Percentiles rank a stretch among this genome's conserved stretches.
Conservation (phyloP, 2,329 filamentous ascomycete genomes). For the Nothophaeocryptopus gaeumannii region DNA sequence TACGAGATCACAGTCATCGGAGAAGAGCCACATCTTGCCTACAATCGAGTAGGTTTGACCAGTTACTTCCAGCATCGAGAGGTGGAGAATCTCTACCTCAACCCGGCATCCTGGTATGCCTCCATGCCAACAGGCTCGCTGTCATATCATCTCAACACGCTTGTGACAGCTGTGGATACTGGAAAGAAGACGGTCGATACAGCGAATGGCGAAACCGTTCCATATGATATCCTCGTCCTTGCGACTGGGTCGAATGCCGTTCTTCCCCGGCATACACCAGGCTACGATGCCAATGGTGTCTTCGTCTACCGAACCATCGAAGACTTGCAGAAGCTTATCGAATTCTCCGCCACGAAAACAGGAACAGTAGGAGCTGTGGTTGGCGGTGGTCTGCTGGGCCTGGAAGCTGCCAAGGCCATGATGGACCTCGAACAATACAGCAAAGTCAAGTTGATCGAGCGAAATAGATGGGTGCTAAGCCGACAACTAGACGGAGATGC, state of each 20-base stretch:
- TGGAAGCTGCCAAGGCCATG: slow-evolving; percentile 91
- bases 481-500: slow-evolving; percentile 80
- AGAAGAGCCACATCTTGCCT: slow-evolving; percentile 82
- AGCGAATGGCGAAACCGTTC: slow-evolving; percentile 64
- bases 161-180: slow-evolving; percentile 65
- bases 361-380: slow-evolving; percentile 73
- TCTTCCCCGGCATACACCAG: slow-evolving; percentile 68
- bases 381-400: slow-evolving; percentile 77
- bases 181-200: slow-evolving; percentile 66
- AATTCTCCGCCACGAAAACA: slow-evolving; percentile 64
- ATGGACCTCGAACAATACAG: slow-evolving; percentile 74
- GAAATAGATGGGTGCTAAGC: slow-evolving; percentile 78
- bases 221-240: slow-evolving; percentile 78
- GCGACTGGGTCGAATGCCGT: slow-evolving; percentile 85
- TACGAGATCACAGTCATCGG: slow-evolving; percentile 83
- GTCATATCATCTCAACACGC: slow-evolving; percentile 71
- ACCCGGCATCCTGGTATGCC: slow-evolving; percentile 77
- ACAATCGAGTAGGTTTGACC: slow-evolving; percentile 86
- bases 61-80: slow-evolving; percentile 84
- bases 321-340: slow-evolving; percentile 74
- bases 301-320: slow-evolving; percentile 88
- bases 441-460: slow-evolving; percentile 74
- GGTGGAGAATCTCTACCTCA: slow-evolving; percentile 84
- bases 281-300: slow-evolving; percentile 74
- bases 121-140: slow-evolving; percentile 65